Conservation (phyloP, 2,329 filamentous ascomycete species). For the Phyllosticta citriasiana region DNA sequence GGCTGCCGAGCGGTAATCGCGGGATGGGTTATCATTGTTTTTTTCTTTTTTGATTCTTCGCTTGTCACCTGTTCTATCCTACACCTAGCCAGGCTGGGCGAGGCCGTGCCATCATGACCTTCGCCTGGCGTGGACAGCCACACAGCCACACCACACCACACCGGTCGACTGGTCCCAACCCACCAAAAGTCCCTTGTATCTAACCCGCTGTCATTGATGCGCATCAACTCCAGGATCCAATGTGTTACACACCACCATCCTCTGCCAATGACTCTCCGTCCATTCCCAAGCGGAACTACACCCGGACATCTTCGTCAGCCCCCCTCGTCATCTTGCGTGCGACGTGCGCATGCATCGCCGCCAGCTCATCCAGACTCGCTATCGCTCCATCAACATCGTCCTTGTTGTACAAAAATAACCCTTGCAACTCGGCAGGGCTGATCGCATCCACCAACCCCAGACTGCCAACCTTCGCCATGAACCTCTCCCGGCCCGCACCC, state of each 20-base stretch:
- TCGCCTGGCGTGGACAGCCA: background rate
- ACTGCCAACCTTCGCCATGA: constrained; percentile 59
- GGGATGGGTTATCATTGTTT: no score
- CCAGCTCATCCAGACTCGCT: constrained; percentile 58
- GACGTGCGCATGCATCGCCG: constrained; percentile 8
- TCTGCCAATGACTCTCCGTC: background rate
- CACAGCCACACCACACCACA: background rate
- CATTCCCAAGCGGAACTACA: background rate
- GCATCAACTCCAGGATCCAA: background rate
- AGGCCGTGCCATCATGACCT: background rate
- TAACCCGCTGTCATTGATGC: background rate
- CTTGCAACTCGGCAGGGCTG: constrained; percentile 87
- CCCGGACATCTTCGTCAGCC: background rate
- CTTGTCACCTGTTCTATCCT: no score
- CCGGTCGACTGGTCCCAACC: background rate
- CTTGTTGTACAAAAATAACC: constrained; percentile 92
- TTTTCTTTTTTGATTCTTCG: no score
- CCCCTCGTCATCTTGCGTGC: constrained; percentile 3
- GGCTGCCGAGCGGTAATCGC: background rate
- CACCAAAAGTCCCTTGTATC: background rate
- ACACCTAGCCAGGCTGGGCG: no score
- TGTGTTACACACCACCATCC: background rate
- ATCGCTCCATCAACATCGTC: constrained; percentile 81
- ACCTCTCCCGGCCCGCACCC: constrained; percentile 53
- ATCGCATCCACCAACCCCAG: constrained; percentile 61